Base-by-base conservation (phyloP, 2,329 filamentous ascomycete genomes). In the Pseudocercospora fuligena region DNA sequence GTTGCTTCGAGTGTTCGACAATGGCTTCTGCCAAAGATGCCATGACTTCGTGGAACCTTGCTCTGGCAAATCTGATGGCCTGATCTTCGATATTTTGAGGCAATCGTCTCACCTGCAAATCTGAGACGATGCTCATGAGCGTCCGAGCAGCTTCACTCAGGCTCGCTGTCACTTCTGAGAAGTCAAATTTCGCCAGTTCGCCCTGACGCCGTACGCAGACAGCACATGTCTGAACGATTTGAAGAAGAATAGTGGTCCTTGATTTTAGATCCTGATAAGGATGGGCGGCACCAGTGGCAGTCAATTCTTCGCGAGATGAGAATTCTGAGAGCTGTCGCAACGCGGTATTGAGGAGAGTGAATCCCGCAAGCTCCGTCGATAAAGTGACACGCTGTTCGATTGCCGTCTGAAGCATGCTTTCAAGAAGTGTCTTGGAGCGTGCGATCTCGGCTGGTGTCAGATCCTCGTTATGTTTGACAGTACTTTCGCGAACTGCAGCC, bases 351-450 rank as follows among this genome's bases (percentile, higher is more conserved):
- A 72, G 53, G 11, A 29, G 14, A 4, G 47, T 31, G 1, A 65
- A 33, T 19, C 61, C 43, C 51, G 25, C 33, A 14, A 70, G 51
- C n/a, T 65, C 43, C 14, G 46, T 25, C 7, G 47, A 36, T 11
- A 72, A 49, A 7, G 31, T 43, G n/a, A 12, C 14, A 23, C 71
- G 71, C 65, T 76, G 73, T 21, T 63, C 51, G 5, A 72, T 62
- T 12, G 66, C 66, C 0, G 65, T 80, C 66, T 90, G 85, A 31
- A 98, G 82, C 66, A 97, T 85, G 27, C 94, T 93, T 77, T 99
- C 95, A n/a, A 97, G 82, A 70, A 92, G 92, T 0, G 93, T 93
- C 58, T 92, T 86, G 76, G 93, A 94, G 74, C 94, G 87, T 49
- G 87, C 85, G 7, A 95, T 86, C 73, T 97, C 93, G 8, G 92